Evolutionary conservation across 1,284 basidiomycete species (phyloP).

Genomic region (Fomitopsis pinicola): DNA sequence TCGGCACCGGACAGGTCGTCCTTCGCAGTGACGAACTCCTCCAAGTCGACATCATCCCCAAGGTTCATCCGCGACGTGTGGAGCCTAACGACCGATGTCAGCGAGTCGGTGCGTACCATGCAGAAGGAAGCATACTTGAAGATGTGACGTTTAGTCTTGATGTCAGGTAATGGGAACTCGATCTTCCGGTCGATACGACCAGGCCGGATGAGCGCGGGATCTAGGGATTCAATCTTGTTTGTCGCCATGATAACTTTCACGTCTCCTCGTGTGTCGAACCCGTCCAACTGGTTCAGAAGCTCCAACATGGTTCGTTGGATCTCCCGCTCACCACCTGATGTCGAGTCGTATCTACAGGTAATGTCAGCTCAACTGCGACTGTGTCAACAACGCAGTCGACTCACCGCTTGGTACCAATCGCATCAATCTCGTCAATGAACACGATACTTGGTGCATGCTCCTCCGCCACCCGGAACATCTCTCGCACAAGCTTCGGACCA

Average conservation of each 20-base stretch:
- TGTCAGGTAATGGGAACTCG: conserved; percentile 90
- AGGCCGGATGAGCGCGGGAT: conserved; percentile 97
- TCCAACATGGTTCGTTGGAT: conserved; percentile 99
- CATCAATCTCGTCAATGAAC: conserved; percentile 99
- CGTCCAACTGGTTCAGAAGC: conserved; percentile 96
- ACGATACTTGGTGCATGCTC: conserved; percentile 98
- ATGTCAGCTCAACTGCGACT: conserved; percentile 3
- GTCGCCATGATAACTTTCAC: conserved; percentile 98
- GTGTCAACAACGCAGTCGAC: conserved; percentile 19
- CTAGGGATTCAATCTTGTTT: conserved; percentile 92
- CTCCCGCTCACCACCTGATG: conserved; percentile 96
- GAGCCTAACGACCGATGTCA: conserved; percentile 44
- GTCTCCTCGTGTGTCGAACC: conserved; percentile 98
- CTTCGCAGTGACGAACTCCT: conserved; percentile 95
- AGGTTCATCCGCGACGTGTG: conserved; percentile 98
- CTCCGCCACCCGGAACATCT: conserved; percentile 95
- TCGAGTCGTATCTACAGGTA: conserved; percentile 79
- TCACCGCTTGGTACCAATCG: conserved; percentile 95
- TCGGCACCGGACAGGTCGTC: conserved; percentile 97
- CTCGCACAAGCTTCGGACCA: conserved; percentile 97
- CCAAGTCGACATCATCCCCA: conserved; percentile 88
- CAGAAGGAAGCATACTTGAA: conserved; percentile 61
- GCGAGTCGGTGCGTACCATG: not conserved
- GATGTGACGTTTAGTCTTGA: conserved; percentile 97
- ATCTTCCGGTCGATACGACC: conserved; percentile 99